phyloP scores from a whole-genome alignment of 1,139 yeast species.

The Yamadazyma conglobata region DNA sequence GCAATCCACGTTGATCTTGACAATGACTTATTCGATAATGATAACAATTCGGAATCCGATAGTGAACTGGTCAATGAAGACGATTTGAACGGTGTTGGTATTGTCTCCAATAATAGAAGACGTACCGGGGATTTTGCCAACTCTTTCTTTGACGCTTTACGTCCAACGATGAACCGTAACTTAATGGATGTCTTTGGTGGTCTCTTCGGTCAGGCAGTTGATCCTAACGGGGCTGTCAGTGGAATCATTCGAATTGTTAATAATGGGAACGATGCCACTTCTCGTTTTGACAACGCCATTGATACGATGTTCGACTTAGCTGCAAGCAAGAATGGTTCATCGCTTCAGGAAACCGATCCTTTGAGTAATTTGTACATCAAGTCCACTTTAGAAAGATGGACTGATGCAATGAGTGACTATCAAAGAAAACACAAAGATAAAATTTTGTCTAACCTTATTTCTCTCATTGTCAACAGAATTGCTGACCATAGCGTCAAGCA shows the following conservation, averaged over 20 bases:
- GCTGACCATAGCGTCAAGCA: slow-evolving; percentile 45
- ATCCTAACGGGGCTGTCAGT: slow-evolving; percentile 17
- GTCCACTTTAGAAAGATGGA: slow-evolving; percentile 71
- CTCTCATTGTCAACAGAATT: slow-evolving; percentile 50
- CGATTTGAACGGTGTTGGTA: slow-evolving; percentile 17
- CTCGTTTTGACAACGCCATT: slow-evolving; percentile 25
- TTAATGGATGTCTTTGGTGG: slow-evolving; percentile 20
- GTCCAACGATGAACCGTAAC: slow-evolving; percentile 20
- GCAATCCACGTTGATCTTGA: slow-evolving; percentile 11
- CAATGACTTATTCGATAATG: slow-evolving; percentile 1
- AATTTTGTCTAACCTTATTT: slow-evolving; percentile 42
- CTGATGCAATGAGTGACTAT: slow-evolving; percentile 51
- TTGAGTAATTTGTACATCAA: slow-evolving; percentile 36
- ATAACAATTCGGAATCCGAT: slow-evolving; percentile 1
- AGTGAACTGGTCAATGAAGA: slow-evolving; percentile 16
- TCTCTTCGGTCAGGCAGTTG: slow-evolving; percentile 11
- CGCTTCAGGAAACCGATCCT: slow-evolving; percentile 13
- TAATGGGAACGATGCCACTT: slow-evolving; percentile 7
- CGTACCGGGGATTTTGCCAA: slow-evolving; percentile 21
- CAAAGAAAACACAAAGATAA: slow-evolving; percentile 41
- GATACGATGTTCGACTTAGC: slow-evolving; percentile 23
- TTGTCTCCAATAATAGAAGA: slow-evolving; percentile 14
- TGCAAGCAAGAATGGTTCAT: slow-evolving; percentile 9
- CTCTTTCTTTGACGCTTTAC: slow-evolving; percentile 24
- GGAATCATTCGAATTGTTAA: slow-evolving; percentile 15